Percentiles rank a stretch among this genome's conserved stretches.
phyloP scores from a whole-genome alignment of 1,284 basidiomycete species.

The Tremellales sp. region DNA sequence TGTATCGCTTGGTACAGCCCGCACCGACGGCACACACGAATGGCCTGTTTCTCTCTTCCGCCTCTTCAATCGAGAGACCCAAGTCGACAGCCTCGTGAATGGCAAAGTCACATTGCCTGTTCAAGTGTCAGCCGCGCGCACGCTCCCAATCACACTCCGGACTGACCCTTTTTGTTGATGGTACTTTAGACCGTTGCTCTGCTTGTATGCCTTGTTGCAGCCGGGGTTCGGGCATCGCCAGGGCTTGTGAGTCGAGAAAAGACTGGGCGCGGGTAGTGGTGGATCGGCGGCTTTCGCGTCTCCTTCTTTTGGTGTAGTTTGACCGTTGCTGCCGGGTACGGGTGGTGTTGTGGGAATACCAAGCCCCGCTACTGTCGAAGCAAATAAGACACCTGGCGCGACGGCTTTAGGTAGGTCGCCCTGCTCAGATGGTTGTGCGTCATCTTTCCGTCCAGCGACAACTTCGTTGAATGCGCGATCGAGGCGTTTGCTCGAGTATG shows the following conservation, averaged over 20 bases:
- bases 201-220: slow-evolving; percentile 98
- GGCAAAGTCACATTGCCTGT: slow-evolving; percentile 80
- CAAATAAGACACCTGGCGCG: slow-evolving; percentile 43
- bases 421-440: slow-evolving; percentile 1
- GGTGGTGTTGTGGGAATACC: slow-evolving; percentile 39
- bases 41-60: slow-evolving; percentile 71
- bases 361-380: slow-evolving; percentile 28
- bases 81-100: slow-evolving; percentile 65
- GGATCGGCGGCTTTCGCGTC: slow-evolving; percentile 16
- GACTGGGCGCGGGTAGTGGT: slow-evolving; percentile 38
- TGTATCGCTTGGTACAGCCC: slow-evolving; percentile 82
- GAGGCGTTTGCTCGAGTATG: slow-evolving; percentile 19
- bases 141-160: too few relatives aligned
- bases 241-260: slow-evolving; percentile 65
- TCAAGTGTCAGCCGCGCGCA: too few relatives aligned
- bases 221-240: slow-evolving; percentile 96
- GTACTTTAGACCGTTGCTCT: slow-evolving; percentile 94
- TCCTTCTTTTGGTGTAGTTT: slow-evolving; percentile 4
- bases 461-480: slow-evolving; percentile 46
- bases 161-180: slow-evolving; percentile 65
- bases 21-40: slow-evolving; percentile 87
- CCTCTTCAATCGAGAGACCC: slow-evolving; percentile 72
- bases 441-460: slow-evolving; percentile 30
- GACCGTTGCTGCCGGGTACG: slow-evolving; percentile 14
- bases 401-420: slow-evolving; percentile 35